Evolutionary conservation across 2,329 filamentous ascomycete genomes (phyloP).

Genomic region (Metarhizium robertsii): DNA sequence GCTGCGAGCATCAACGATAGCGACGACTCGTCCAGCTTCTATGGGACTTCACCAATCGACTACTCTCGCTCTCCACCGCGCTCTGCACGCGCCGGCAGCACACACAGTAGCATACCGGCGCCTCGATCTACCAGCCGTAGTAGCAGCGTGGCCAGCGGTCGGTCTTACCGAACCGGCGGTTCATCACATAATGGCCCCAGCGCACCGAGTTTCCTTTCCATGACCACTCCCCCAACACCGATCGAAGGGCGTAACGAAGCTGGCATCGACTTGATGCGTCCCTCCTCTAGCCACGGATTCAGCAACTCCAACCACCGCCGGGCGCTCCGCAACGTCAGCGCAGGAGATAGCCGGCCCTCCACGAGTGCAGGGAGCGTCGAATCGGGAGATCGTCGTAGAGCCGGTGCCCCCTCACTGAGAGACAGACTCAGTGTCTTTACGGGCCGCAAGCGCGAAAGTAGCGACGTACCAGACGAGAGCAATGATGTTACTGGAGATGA

Average conservation of each 20-base stretch:
- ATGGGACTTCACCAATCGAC: conserved; percentile 44
- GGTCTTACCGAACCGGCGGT: conserved; percentile 29
- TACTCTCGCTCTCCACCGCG: conserved; percentile 50
- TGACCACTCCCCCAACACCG: conserved; percentile 36
- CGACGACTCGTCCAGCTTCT: conserved; percentile 48
- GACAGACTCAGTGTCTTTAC: conserved; percentile 27
- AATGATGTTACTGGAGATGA: conserved; percentile 15
- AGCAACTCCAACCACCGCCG: conserved; percentile 12
- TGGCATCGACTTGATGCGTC: conserved; percentile 21
- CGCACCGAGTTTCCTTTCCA: conserved; percentile 33
- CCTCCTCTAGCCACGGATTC: conserved; percentile 22
- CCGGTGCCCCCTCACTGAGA: conserved; percentile 21
- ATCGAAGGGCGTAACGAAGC: conserved; percentile 17
- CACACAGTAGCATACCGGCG: conserved; percentile 36
- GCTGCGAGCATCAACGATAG: conserved; percentile 38
- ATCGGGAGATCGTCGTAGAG: conserved; percentile 17
- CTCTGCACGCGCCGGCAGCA: conserved; percentile 36
- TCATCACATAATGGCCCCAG: conserved; percentile 16
- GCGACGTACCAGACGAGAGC: conserved; percentile 8
- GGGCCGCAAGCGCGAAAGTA: conserved; percentile 16
- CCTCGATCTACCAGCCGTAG: conserved; percentile 39
- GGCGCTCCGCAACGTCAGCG: conserved; percentile 8
- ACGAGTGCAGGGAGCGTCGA: conserved; percentile 22
- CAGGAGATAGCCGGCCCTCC: conserved; percentile 16
- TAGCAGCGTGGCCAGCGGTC: conserved; percentile 41